Evolutionary conservation across 1,284 basidiomycete species (phyloP), one percentile per base, ranked within the genome.

Genomic region (Microbotryum silenes-acaulis): DNA sequence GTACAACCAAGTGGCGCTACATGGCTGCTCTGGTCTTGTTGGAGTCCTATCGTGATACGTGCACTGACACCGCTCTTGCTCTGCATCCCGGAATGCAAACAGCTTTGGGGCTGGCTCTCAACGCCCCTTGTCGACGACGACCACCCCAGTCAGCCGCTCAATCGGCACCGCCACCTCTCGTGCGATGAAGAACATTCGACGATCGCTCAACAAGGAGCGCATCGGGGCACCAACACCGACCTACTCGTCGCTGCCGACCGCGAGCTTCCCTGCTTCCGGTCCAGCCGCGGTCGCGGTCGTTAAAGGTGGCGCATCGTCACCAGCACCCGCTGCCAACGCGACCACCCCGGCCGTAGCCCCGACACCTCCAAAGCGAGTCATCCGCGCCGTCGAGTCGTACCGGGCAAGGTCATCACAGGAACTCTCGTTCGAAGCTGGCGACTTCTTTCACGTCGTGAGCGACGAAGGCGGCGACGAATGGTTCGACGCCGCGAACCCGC

Each of bases 371-470:
- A 89, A 94, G 77, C 94, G 92, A 75, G 93, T 97, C 73, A 96
- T 99, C 72, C 86, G 89, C 62, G 93, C 96, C 6, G 80, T 88
- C 65, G 76, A 81, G 29, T 75, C 81, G 23, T 86, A 92, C 77
- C 78, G 81, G 50, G 84, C 89, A 2, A 80, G 82, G 60, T 83
- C 85, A 0, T 89, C 91, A 0, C 86, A 90, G 72, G 88, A 97
- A 73, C 83, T 99, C 59, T 85, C 88, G 50, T 98, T 97, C 75
- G 81, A 84, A 69, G 88, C 89, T 76, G 96, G 96, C 65, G 96
- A 99, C 78, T 97, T 97, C 78, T 97, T 97, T 79, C 90, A 97
- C 77, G 93, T 98, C 62, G 81, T 90, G 44, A 83, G 84, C 66
- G 90, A 94, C 70, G 78, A 81, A 20, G 79, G 83, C 62, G 53